Evolutionary conservation across 306 rosid species (phyloP), one percentile per base, ranked within the genome.

Genomic region (Sophora flavescens): DNA sequence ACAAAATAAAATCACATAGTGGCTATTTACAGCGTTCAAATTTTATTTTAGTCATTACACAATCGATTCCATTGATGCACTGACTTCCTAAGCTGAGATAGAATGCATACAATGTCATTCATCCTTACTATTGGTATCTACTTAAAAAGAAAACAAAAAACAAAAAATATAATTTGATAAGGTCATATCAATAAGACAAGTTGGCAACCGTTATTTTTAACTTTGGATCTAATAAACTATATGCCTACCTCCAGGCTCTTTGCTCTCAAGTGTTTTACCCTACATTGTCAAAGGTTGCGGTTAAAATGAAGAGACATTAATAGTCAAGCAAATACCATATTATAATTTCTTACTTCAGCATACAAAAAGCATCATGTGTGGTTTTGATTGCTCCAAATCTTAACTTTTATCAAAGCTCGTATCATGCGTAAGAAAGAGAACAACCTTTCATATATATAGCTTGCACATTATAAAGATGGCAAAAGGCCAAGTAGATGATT

Each of bases 211-310:
- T 17, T 47, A 22, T 26, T 50, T 73, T 47, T 51, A 68, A 39
- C 77, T 61, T 50, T 38, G 53, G 17, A 75, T 74, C 72, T 39
- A 22, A 81, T 60, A 38, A 68, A 68, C 22, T 48, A 15, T 54
- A 74, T 26, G 72, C 35, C 72, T 13, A 41, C 42, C 39, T 17
- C 28, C 67, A 7, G 41, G 70, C 45, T 18, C 32, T 80, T 56
- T 30, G 58, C 44, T 54, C 66, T 12, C 22, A 30, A 32, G 30
- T 4, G 48, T 48, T 26, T 28, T 1, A 12, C 16, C 68, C 38
- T 53, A 36, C 13, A 3, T 63, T 68, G 33, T 63, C 63, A 47
- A 38, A 63, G 63, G 53, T 68, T 42, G 68, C 48, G 62, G 75
- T 70, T 54, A 75, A 67, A 32, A 74, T 50, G 61, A 75, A 75